Conservation (phyloP, 257 asterid genomes). For the Fraxinus excelsior region DNA sequence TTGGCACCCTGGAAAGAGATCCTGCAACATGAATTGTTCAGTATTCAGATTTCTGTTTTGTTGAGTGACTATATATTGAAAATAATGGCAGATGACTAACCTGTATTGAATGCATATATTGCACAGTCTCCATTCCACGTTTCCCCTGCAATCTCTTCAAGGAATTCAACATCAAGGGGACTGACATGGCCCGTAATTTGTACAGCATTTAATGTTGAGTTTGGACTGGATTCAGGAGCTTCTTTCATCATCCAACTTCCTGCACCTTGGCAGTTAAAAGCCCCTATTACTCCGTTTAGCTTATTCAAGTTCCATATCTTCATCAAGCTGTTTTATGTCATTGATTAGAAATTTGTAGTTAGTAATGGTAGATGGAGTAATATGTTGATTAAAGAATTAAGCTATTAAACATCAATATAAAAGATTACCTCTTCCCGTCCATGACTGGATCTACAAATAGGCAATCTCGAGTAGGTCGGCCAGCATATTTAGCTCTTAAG, state of each 20-base stretch:
- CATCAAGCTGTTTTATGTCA: constrained; percentile 44
- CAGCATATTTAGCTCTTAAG: constrained; percentile 59
- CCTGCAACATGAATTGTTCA: constrained; percentile 29
- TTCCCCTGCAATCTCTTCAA: constrained; percentile 53
- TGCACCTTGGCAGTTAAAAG: constrained; percentile 77
- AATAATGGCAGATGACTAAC: constrained; percentile 22
- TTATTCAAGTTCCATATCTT: constrained; percentile 81
- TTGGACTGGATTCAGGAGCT: constrained; percentile 20
- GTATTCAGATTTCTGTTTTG: neutral
- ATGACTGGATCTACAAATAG: constrained; percentile 59
- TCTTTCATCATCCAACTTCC: constrained; percentile 63
- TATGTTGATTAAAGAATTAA: constrained; percentile 1
- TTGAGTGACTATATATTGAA: neutral
- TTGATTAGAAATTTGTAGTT: constrained; percentile 12
- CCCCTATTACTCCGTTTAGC: constrained; percentile 57
- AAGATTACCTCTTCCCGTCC: constrained; percentile 57
- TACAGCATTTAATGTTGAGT: neutral
- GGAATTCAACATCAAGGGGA: constrained; percentile 52
- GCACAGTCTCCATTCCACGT: constrained; percentile 51
- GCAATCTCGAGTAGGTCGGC: constrained; percentile 66
- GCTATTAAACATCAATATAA: no score
- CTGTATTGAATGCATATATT: constrained; percentile 48
- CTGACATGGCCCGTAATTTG: constrained; percentile 40
- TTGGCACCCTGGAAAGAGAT: constrained; percentile 43
- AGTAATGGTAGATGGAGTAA: neutral